Base-by-base conservation (phyloP, 768 basidiomycete genomes). In the Phaeolepiota aurea region DNA sequence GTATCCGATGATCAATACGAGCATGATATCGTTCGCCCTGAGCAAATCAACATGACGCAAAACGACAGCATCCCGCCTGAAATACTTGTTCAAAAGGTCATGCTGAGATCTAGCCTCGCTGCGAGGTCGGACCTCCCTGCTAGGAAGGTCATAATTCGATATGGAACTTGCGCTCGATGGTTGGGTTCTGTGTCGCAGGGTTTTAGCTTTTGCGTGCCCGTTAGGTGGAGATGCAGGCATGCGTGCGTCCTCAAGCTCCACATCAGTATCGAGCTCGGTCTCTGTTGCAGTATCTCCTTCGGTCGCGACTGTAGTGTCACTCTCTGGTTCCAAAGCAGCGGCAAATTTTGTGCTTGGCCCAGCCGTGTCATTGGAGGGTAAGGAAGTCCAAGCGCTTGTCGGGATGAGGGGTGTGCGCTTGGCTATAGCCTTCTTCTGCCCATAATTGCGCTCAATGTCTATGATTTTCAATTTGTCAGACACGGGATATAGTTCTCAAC, bases 401-500 rank as follows among this genome's bases (percentile, higher is more conserved):
- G 63, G 52, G 18, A 64, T 54, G 4, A 85, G 41, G 0, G 90
- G 92, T 7, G 74, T 81, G 4, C 94, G 83, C 44, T 82, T 78
- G 0, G 90, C 90, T 22, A 99, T 83, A 2, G 82, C 82, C 57
- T 94, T 93, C 46, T 82, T 83, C 52, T 91, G 77, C 10, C 96
- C 96, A 49, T 99, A 99, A 51, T 87, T 82, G 7, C 94, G 76
- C 53, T 92, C 88, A 46, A 96, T 96, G 56, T 96, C 90, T 93
- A 43, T 4, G n/a, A 37, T 32, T 10, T 20, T 42, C 20, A 18
- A n/a, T 38, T 38, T 46, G 54, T 9, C 32, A 28, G 10, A 21
- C 7, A 9, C 9, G 10, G 5, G 10, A 9, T 16, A 28, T 18
- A 33, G 9, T n/a, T 21, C 41, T 39, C 14, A 34, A 12, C 35